phyloP scores from a whole-genome alignment of 257 asterid genomes.

The Oldenlandia corymbosa region DNA sequence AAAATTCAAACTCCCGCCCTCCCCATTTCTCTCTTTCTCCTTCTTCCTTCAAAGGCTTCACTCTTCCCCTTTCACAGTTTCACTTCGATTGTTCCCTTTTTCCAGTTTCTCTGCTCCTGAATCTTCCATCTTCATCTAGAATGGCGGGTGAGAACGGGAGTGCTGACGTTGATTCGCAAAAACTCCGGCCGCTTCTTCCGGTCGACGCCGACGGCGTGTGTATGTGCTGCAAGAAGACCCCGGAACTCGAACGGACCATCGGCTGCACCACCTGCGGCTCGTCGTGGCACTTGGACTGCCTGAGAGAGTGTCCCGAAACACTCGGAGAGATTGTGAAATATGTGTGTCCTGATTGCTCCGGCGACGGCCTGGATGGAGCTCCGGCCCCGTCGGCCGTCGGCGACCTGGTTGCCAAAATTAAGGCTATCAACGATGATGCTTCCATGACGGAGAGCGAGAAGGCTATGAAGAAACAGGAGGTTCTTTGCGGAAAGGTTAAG shows the following conservation, averaged over 20 bases:
- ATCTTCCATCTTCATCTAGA: no score
- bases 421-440: constrained; percentile 55
- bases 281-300: constrained; percentile 79
- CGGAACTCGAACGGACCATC: constrained; percentile 38
- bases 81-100: no score
- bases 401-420: constrained; percentile 48
- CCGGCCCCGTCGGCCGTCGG: constrained; percentile 37
- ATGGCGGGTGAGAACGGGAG: constrained; percentile 14
- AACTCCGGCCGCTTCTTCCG: constrained; percentile 39
- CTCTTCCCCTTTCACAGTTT: no score
- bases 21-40: no score
- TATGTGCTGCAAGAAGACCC: constrained; percentile 59
- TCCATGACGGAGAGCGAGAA: constrained; percentile 59
- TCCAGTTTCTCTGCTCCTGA: no score
- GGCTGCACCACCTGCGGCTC: constrained; percentile 61
- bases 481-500: constrained; percentile 41
- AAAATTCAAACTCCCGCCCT: no score
- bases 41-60: no score
- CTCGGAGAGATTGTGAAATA: constrained; percentile 29
- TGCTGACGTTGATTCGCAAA: background rate
- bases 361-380: constrained; percentile 45
- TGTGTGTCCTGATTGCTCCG: constrained; percentile 76
- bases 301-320: constrained; percentile 29
- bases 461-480: constrained; percentile 54
- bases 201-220: constrained; percentile 65